Evolutionary conservation across 1,139 yeast genomes (phyloP), one percentile per base, ranked within the genome.

Genomic region (Pneumocystis sp.): DNA sequence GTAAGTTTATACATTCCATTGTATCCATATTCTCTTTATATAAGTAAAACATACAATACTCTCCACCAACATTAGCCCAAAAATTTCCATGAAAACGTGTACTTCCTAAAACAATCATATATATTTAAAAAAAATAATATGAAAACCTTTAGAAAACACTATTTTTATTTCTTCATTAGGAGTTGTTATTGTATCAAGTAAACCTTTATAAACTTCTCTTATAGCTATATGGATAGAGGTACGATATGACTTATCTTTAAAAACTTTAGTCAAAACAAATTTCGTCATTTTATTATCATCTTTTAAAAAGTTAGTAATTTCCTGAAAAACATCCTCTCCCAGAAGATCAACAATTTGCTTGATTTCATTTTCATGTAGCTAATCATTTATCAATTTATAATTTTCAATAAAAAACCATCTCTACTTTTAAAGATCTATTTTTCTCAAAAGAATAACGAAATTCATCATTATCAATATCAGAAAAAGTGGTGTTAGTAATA

Each of bases 21-120:
- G 99, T 91, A 72, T 93, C 99, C 74, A 93, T 87, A 76, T 95
- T 95, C 73, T 93, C 97, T 74, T 93, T 93, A 78, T 87, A 91
- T 44, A 93, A 79, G 3, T 89, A 84, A 73, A 91, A 87, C 72
- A 87, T 93, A 59, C 93, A 77, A 74, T 77, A 89, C 62, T 83
- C 68, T 31, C 68, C 69, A 8, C 61, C 68, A 7, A 64, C 34
- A 34, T 61, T 64, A 19, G 25, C 59, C 65, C 65, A 64, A 8
- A 40, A 63, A 19, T 50, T 31, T 17, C 61, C 31, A 40, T 39
- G 12, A 61, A 37, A 34, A 25, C 61, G 21, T 6, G 42, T 19
- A 10, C n/a, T 21, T 37, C 19, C 78, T 82, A 35, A 76, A 76
- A 21, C 6, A 37, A 44, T 29, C 3, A 21, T 19, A 74, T 56